A percentile compares a stretch with the other conserved stretches of the same genome.
phyloP scores from a whole-genome alignment of 2,329 filamentous ascomycete species.

The Talaromyces amestolkiae region DNA sequence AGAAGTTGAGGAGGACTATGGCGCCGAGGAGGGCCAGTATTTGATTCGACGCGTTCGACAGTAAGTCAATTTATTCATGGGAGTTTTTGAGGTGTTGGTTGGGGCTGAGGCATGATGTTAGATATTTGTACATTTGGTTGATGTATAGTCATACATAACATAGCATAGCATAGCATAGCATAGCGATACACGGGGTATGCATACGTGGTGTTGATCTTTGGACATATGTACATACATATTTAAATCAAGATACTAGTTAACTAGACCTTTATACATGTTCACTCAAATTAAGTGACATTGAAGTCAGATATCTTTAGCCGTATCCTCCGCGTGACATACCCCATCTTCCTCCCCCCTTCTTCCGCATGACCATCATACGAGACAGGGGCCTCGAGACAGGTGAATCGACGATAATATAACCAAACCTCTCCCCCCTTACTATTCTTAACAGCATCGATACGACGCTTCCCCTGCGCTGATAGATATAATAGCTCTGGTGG shows the following conservation, averaged over 20 bases:
- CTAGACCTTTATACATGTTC: too few relatives aligned
- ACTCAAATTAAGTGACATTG: too few relatives aligned
- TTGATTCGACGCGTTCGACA: slow-evolving; percentile 31
- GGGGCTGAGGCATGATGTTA: background rate
- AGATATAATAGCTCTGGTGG: background rate
- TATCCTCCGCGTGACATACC: background rate
- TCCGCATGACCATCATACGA: background rate
- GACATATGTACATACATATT: background rate
- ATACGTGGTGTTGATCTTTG: background rate
- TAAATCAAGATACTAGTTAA: too few relatives aligned
- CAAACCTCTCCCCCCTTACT: background rate
- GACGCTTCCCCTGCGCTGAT: background rate
- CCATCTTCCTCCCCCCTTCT: background rate
- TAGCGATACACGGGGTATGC: background rate
- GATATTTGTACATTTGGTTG: background rate
- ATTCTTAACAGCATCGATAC: too few relatives aligned
- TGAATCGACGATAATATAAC: background rate
- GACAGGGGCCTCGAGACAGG: background rate
- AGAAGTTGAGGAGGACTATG: slow-evolving; percentile 72
- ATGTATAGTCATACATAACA: background rate
- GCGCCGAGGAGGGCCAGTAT: slow-evolving; percentile 77
- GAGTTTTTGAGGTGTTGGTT: background rate
- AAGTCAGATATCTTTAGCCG: background rate
- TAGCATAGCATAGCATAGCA: background rate
- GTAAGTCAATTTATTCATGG: background rate